These are phyloP conservation scores for Toxoplasma gondii DNA, from an alignment of 169 alveolate genomes.

Conservation along the genomic window DNA sequence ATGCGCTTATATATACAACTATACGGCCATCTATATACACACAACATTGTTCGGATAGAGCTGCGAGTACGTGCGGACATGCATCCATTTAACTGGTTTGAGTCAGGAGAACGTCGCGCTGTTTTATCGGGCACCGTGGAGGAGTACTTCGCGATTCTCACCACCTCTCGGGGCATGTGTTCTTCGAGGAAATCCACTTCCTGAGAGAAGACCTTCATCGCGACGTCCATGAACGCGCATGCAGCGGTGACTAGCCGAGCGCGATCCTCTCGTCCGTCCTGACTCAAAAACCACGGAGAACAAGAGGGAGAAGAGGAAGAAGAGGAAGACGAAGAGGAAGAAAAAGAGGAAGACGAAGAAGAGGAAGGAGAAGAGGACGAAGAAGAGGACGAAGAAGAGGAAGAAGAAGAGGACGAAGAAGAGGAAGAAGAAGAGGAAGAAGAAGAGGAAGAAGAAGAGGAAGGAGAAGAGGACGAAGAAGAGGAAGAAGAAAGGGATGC, in stretches of 20 bases:
- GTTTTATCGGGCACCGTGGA: too few relatives aligned
- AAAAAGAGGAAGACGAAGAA: not conserved
- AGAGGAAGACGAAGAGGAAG: not conserved
- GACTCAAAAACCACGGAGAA: not conserved
- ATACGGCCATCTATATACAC: too few relatives aligned
- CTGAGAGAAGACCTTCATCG: not conserved
- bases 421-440: not conserved
- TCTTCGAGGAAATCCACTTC: constrained; percentile 12
- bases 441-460: not conserved
- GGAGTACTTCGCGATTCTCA: not conserved
- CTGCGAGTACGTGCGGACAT: too few relatives aligned
- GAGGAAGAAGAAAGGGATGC: too few relatives aligned
- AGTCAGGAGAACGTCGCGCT: too few relatives aligned
- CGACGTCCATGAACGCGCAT: not conserved
- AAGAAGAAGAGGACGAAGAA: not conserved
- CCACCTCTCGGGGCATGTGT: not conserved
- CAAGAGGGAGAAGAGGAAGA: not conserved
- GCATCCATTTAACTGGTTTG: too few relatives aligned
- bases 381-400: not conserved
- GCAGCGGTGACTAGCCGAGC: not conserved
- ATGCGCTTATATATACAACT: too few relatives aligned
- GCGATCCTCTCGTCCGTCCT: not conserved
- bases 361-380: not conserved
- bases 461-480: not conserved
- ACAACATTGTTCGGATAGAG: too few relatives aligned